A percentile compares a stretch with the other conserved stretches of the same genome.
Conservation (phyloP, 805 yeast genomes). For the Saccharomycopsis sp. region DNA sequence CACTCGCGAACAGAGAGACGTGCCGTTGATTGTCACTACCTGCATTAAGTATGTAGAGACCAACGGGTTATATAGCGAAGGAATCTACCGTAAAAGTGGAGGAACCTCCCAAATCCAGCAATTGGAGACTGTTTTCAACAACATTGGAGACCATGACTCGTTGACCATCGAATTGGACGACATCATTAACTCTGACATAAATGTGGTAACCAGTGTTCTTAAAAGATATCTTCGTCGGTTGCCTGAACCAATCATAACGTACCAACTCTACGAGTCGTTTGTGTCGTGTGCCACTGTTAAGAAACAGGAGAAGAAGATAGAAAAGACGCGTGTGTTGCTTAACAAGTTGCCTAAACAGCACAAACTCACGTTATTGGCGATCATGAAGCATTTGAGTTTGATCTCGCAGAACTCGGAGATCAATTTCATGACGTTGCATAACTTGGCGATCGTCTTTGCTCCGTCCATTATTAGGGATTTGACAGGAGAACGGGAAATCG, state of each 20-base stretch:
- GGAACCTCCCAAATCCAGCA: constrained; percentile 57
- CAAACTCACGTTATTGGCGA: constrained; percentile 43
- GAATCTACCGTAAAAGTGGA: constrained; percentile 87
- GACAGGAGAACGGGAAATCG: constrained; percentile 73
- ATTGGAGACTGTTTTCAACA: constrained; percentile 29
- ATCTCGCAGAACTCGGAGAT: constrained; percentile 46
- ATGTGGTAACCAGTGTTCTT: constrained; percentile 80
- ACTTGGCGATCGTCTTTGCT: constrained; percentile 88
- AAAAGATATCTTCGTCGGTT: constrained; percentile 81
- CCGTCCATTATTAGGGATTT: constrained; percentile 82
- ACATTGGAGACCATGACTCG: constrained; percentile 24
- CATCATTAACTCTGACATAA: constrained; percentile 56
- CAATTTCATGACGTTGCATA: constrained; percentile 79
- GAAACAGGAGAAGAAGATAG: constrained; percentile 31
- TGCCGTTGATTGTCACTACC: constrained; percentile 67
- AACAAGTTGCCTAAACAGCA: constrained; percentile 62
- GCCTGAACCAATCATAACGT: constrained; percentile 80
- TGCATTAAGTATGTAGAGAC: constrained; percentile 74
- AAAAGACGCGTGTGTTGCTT: constrained; percentile 41
- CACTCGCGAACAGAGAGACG: constrained; percentile 47
- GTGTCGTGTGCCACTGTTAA: constrained; percentile 42
- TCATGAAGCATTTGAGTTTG: constrained; percentile 58
- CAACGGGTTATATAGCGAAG: constrained; percentile 73
- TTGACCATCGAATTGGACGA: constrained; percentile 32
- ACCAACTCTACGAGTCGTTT: constrained; percentile 56